These are phyloP conservation scores for Globisporangium barbulae DNA, from an alignment of 352 stramenopile species.

Conservation along the genomic window DNA sequence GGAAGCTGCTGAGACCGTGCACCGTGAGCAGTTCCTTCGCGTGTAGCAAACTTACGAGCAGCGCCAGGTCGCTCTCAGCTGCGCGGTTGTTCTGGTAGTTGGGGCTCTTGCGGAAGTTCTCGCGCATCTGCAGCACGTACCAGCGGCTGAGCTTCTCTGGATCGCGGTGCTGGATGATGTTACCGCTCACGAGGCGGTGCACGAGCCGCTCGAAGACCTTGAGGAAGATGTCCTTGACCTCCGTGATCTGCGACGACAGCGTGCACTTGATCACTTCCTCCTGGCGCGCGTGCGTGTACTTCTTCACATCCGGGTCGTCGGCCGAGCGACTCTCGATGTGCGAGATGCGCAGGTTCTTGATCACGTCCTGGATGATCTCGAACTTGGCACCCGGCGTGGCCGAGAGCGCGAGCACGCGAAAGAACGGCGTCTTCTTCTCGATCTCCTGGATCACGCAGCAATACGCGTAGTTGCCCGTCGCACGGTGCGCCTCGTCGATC, in stretches of 20 bases:
- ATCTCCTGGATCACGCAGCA: constrained; percentile 87
- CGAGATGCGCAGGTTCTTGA: constrained; percentile 93
- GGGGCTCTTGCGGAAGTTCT: constrained; percentile 66
- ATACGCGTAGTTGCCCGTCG: constrained; percentile 97
- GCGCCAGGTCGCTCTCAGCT: constrained; percentile 71
- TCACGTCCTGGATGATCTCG: constrained; percentile 94
- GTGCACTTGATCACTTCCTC: constrained; percentile 83
- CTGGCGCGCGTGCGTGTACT: constrained; percentile 79
- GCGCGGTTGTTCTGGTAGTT: constrained; percentile 62
- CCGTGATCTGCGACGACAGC: constrained; percentile 50
- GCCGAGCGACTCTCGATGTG: constrained; percentile 95
- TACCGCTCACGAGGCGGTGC: constrained; percentile 42
- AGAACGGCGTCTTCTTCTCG: constrained; percentile 64
- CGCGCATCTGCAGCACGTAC: constrained; percentile 74
- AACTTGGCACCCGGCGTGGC: constrained; percentile 97
- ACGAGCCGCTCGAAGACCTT: constrained; percentile 62
- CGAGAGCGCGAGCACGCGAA: constrained; percentile 93
- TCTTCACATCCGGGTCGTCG: constrained; percentile 93
- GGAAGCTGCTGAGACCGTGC: constrained; percentile 75
- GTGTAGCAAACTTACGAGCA: constrained; percentile 74
- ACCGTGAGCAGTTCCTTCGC: constrained; percentile 73
- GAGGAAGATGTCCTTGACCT: constrained; percentile 64
- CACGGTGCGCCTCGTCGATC: constrained; percentile 97
- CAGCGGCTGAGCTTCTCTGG: constrained; percentile 76
- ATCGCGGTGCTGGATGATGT: constrained; percentile 69